These are phyloP conservation scores for Botrytis deweyae DNA, from an alignment of 2,329 filamentous ascomycete genomes.

Conservation along the genomic window DNA sequence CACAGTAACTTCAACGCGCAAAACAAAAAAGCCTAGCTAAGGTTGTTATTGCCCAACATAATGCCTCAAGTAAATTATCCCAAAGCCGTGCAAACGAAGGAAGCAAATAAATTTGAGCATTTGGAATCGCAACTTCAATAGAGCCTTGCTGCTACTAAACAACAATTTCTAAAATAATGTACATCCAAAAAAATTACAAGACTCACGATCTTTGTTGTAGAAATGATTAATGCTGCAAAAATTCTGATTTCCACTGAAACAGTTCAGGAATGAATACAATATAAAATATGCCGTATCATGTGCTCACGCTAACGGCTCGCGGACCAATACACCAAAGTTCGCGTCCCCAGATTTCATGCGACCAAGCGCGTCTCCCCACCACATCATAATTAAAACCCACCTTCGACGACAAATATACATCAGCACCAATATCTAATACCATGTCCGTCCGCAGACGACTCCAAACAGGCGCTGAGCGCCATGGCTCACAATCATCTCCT, in stretches of 20 bases:
- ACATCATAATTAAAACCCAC: neutral
- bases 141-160: constrained; percentile 1
- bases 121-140: neutral
- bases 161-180: neutral
- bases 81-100: neutral
- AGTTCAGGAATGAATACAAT: neutral
- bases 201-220: neutral
- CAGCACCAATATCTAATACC: neutral
- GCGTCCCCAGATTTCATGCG: constrained; percentile 7
- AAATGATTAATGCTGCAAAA: neutral
- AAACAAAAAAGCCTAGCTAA: neutral
- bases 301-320: neutral
- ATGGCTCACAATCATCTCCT: constrained; percentile 28
- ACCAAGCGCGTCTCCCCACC: constrained; percentile 13
- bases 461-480: constrained; percentile 25
- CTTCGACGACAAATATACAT: neutral
- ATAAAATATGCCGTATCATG: neutral
- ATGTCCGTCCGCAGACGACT: constrained; percentile 33
- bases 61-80: neutral
- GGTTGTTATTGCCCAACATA: neutral
- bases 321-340: neutral
- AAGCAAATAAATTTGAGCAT: neutral
- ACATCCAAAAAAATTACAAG: neutral
- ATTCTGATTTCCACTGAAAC: neutral
- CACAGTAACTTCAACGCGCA: neutral